Percentiles rank a stretch among this genome's conserved stretches.
phyloP scores from a whole-genome alignment of 2,329 filamentous ascomycete species.

The Ciborinia camelliae region DNA sequence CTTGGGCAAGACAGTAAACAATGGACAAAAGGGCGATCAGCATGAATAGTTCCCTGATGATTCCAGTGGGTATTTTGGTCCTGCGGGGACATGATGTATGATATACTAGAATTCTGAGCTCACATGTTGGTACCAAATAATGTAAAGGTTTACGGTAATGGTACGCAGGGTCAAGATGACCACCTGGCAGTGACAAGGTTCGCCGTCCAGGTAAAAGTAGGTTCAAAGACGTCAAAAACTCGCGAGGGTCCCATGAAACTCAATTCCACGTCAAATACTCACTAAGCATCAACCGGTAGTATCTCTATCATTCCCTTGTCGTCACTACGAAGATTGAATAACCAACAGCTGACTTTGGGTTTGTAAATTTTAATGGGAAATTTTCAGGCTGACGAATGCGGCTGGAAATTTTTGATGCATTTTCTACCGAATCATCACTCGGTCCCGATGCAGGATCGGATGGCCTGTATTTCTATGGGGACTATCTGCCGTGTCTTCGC shows the following conservation, averaged over 20 bases:
- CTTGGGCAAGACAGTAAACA: not conserved
- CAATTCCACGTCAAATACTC: not conserved
- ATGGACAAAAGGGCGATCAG: conserved; percentile 1
- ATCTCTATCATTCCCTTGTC: not conserved
- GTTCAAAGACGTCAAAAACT: not conserved
- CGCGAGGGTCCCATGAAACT: not conserved
- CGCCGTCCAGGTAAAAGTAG: not conserved
- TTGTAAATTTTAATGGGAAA: not conserved
- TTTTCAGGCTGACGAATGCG: not conserved
- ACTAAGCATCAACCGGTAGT: not conserved
- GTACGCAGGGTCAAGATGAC: not conserved
- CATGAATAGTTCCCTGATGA: not conserved
- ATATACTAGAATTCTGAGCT: not conserved
- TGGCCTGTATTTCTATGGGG: not conserved
- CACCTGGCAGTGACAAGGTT: not conserved
- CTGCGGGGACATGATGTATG: conserved; percentile 1
- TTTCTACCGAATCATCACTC: not conserved
- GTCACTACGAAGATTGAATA: not conserved
- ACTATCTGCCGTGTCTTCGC: not conserved
- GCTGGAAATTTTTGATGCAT: not conserved
- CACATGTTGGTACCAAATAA: not conserved
- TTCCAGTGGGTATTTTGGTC: not conserved
- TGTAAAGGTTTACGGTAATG: not conserved
- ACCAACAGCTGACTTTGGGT: not conserved
- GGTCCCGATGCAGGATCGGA: not conserved